Evolutionary conservation across 495 filamentous ascomycete genomes (phyloP), one percentile per base, ranked within the genome.

Genomic region (Aeminium ludgeri): DNA sequence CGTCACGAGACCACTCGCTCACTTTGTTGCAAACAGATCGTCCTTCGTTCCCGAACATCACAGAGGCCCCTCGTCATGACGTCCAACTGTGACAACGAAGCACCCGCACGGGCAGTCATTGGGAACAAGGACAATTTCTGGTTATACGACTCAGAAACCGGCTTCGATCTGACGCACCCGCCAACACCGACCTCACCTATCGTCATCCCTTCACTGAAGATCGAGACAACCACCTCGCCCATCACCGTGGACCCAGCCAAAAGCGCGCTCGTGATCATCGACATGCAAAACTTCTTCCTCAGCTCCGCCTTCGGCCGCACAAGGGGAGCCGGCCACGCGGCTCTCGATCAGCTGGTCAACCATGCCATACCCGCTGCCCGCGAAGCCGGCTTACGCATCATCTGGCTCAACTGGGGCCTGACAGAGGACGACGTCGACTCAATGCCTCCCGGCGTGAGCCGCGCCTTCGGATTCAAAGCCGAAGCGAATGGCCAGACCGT

Each of bases 201-300:
- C 23, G 10, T 41, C 7, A 25, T 25, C 27, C 41, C 42, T 15
- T 38, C 27, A 7, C 20, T 54, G 17, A 49, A 36, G 6, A 37
- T 56, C 41, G 18, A 48, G 39, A 56, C 56, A 0, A 55, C 44
- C 3, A 56, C 51, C 1, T 50, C 50, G 3, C 58, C 59, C 6
- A 60, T 66, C 30, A 58, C 60, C 8, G 43, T 69, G 5, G 55
- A 56, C 6, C 63, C 69, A 4, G 38, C 53, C 10, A 57, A 54
- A 36, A 63, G 62, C 23, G 72, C 68, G 4, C 55, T 76, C 1
- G 55, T 74, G 1, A 64, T 76, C 17, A 65, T 74, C 27, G 72
- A 76, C 54, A 71, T 76, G 63, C 69, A 76, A 49, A 76, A 75
- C 55, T 75, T 68, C 59, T 75, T 75, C 49, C 57, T 76, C 15